phyloP scores from a whole-genome alignment of 2,329 filamentous ascomycete genomes.

The Calonectria fujianensis region DNA sequence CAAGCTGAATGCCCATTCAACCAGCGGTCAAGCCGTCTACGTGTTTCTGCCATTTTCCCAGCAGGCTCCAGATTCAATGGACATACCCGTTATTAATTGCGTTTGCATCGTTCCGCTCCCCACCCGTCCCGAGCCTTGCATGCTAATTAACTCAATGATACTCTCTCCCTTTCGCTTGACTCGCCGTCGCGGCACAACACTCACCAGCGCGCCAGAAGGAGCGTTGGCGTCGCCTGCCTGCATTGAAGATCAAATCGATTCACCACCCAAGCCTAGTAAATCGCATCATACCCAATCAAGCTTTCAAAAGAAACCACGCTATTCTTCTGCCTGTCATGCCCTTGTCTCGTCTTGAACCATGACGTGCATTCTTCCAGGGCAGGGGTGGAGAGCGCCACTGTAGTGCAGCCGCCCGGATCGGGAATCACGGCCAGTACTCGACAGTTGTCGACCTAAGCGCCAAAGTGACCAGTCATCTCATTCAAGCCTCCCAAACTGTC shows the following conservation, averaged over 20 bases:
- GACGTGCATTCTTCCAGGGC: slow-evolving; percentile 54
- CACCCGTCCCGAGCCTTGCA: slow-evolving; percentile 7
- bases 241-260: slow-evolving; percentile 52
- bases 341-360: slow-evolving; percentile 55
- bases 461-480: slow-evolving; percentile 51
- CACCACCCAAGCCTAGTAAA: slow-evolving; percentile 39
- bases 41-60: slow-evolving; percentile 11
- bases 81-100: slow-evolving; percentile 28
- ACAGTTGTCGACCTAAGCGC: slow-evolving; percentile 38
- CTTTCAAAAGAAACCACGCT: slow-evolving; percentile 45
- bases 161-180: slow-evolving; percentile 28
- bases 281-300: slow-evolving; percentile 45
- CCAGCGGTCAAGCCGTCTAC: slow-evolving; percentile 49
- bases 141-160: slow-evolving; percentile 8
- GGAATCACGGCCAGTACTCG: slow-evolving; percentile 44
- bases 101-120: slow-evolving; percentile 15
- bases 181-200: slow-evolving; percentile 34
- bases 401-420: slow-evolving; percentile 49
- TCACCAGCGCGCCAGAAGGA: slow-evolving; percentile 44
- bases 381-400: slow-evolving; percentile 44
- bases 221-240: slow-evolving; percentile 39
- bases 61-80: slow-evolving; percentile 35
- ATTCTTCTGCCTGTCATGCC: slow-evolving; percentile 51
- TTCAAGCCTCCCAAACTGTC: slow-evolving; percentile 38
- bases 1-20: slow-evolving; percentile 45